Base-by-base conservation (phyloP, 1,139 yeast species). In the Saccharomyces hybrid region DNA sequence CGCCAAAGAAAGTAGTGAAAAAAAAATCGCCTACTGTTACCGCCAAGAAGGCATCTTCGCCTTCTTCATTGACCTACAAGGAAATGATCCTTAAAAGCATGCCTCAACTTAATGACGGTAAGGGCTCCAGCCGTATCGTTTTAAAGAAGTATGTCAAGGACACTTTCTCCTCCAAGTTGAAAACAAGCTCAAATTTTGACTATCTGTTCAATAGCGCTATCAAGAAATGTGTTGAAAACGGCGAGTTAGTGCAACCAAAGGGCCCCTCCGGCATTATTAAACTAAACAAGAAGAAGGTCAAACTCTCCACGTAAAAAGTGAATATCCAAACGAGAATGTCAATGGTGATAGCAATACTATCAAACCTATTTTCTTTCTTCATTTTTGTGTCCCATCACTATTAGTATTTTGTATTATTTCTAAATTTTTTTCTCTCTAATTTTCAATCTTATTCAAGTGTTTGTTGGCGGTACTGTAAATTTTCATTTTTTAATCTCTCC, bases 211-310 rank as follows among this genome's bases (percentile, higher is more conserved):
- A 88, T 71, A 67, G 80, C 52, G 93, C 96, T 41, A 77, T 89
- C 66, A 84, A 85, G 76, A 86, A 83, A 70, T 96, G 95, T 58
- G 95, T 89, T 59, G 84, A 80, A 56, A 71, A 81, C 28, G 96
- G 89, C 52, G 87, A 82, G 54, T 86, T 90, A 65, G 72, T 80
- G 50, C 96, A 88, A 73, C 96, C 96, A 69, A 89, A 88, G 76
- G 97, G 96, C 57, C 73, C 78, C 44, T 70, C 77, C 6, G 78
- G 78, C 55, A 69, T 76, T 48, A 68, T 75, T 47, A 75, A 74
- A 58, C 62, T 74, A 34, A 51, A 58, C 41, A 65, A 66, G 55
- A 38, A 38, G 16, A 60, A 61, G 56, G 62, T 62, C 44, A 61
- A 60, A 55, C 52, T 52, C 11, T 49, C 54, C n/a, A 51, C 51